Percentiles rank a stretch among this genome's conserved stretches.
Evolutionary conservation across 2,329 filamentous ascomycete species (phyloP).

Genomic region (Venturia aucupariae): DNA sequence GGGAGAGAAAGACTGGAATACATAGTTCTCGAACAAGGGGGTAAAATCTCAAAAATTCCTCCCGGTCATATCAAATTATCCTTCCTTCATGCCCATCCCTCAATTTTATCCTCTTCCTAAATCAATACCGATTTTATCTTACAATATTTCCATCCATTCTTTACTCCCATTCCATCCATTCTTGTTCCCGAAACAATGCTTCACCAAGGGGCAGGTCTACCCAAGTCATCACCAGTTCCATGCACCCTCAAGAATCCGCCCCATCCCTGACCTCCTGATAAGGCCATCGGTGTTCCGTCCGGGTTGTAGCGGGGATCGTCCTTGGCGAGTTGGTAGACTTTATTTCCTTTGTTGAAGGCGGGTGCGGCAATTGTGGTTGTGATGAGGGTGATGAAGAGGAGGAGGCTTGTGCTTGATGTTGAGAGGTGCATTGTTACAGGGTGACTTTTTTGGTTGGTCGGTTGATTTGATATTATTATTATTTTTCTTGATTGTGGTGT

Average conservation of each 20-base stretch:
- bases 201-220: no score
- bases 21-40: background rate
- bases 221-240: no score
- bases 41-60: background rate
- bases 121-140: no score
- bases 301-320: background rate
- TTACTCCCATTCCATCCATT: no score
- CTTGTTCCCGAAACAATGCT: no score
- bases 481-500: no score
- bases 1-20: background rate
- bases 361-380: background rate
- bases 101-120: background rate
- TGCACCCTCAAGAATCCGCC: background rate
- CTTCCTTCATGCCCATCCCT: background rate
- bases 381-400: background rate
- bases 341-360: background rate
- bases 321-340: background rate
- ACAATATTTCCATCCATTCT: no score
- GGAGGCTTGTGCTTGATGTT: background rate
- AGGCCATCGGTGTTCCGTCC: background rate
- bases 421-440: background rate
- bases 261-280: background rate
- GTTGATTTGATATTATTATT: background rate
- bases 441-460: no score
- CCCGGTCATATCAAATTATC: background rate